Evolutionary conservation across 169 alveolate species (phyloP).

Genomic region (Cystoisospora suis): DNA sequence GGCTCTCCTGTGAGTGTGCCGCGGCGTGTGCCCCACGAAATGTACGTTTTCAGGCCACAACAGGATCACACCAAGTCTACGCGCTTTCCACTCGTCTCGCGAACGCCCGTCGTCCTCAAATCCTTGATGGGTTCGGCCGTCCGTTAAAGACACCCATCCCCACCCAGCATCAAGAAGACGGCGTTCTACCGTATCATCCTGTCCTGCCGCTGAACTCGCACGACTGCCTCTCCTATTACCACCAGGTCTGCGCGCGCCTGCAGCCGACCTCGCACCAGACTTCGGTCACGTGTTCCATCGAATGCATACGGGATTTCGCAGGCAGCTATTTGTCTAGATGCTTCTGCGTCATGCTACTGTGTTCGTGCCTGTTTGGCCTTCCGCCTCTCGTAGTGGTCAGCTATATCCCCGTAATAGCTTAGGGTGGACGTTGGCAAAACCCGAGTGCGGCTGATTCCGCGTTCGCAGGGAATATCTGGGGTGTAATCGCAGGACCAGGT

Average conservation of each 20-base stretch:
- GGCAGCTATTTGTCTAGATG: too few species aligned
- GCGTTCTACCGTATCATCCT: constrained; percentile 47
- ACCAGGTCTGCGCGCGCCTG: constrained; percentile 34
- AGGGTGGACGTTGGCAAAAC: too few species aligned
- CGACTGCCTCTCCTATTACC: constrained; percentile 38
- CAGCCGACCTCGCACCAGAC: neutral
- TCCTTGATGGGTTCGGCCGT: neutral
- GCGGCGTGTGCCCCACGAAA: too few species aligned
- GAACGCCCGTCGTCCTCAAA: constrained; percentile 53
- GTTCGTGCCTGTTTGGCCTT: too few species aligned
- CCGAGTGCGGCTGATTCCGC: too few species aligned
- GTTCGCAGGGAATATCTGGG: too few species aligned
- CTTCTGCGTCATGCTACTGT: neutral
- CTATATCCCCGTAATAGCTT: too few species aligned
- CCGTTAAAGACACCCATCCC: neutral
- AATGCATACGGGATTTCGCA: too few species aligned
- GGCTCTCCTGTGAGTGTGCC: too few species aligned
- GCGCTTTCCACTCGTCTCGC: constrained; percentile 45
- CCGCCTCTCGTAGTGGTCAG: too few species aligned
- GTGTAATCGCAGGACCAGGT: too few species aligned
- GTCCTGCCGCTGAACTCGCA: constrained; percentile 32
- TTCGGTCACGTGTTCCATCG: too few species aligned
- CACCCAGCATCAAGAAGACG: constrained; percentile 20
- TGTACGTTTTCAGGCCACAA: constrained; percentile 41
- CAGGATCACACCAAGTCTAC: constrained; percentile 42